These are phyloP conservation scores for Jaltomata sinuosa DNA, from an alignment of 257 asterid genomes.

Conservation along the genomic window DNA sequence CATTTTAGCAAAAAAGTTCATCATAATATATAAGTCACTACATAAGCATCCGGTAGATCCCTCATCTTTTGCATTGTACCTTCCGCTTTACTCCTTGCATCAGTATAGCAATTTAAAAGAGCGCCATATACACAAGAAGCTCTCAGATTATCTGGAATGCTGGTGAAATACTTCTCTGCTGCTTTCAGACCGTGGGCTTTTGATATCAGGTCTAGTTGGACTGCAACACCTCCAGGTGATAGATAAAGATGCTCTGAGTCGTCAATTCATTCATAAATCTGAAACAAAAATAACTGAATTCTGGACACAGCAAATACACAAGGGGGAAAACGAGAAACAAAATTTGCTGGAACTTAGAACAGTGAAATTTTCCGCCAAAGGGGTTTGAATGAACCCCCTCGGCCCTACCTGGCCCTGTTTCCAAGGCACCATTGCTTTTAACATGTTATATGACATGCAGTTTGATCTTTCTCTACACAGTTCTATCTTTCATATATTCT, in stretches of 20 bases:
- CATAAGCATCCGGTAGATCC: not conserved
- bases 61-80: constrained; percentile 14
- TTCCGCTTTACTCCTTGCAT: constrained; percentile 15
- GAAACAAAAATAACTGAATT: not conserved
- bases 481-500: not conserved
- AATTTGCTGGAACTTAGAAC: not conserved
- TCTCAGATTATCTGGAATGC: not conserved
- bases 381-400: too few species aligned
- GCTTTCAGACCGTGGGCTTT: constrained; percentile 15
- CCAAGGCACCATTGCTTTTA: not conserved
- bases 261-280: constrained; percentile 16
- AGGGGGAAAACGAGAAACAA: not conserved
- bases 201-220: constrained; percentile 13
- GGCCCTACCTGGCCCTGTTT: not conserved
- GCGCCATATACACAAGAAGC: constrained; percentile 3
- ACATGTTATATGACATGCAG: not conserved
- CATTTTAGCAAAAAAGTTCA: constrained; percentile 20
- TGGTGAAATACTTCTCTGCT: constrained; percentile 17
- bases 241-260: not conserved
- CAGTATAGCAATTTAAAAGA: constrained; percentile 17
- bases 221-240: constrained; percentile 14
- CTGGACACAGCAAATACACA: not conserved
- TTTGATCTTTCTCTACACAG: not conserved
- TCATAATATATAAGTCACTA: constrained; percentile 19
- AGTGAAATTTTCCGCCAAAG: too few species aligned